Conservation (phyloP, 805 yeast species). For the Groenewaldozyma tartarivorans region DNA sequence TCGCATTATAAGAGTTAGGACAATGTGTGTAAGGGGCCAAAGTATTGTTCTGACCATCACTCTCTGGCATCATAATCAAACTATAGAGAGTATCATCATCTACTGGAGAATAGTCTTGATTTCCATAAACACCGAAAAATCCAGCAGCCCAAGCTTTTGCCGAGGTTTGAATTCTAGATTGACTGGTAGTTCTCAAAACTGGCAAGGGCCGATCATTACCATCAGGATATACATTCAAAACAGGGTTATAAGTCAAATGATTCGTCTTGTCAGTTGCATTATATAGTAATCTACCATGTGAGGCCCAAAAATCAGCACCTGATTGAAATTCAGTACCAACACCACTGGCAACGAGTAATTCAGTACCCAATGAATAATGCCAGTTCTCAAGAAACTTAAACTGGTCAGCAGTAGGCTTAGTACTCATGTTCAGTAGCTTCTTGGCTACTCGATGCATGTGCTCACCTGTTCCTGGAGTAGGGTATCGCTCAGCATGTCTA, state of each 20-base stretch:
- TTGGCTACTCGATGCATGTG: constrained; percentile 31
- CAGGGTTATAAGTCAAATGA: constrained; percentile 20
- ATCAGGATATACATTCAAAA: constrained; percentile 23
- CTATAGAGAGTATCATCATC: constrained; percentile 24
- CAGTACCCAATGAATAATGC: constrained; percentile 26
- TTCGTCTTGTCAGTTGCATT: constrained; percentile 20
- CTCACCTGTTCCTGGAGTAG: constrained; percentile 36
- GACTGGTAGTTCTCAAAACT: constrained; percentile 31
- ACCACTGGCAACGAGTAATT: constrained; percentile 29
- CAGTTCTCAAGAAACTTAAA: constrained; percentile 28
- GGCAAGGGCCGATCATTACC: constrained; percentile 27
- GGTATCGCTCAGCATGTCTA: constrained; percentile 76
- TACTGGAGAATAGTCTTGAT: constrained; percentile 22
- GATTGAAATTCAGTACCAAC: constrained; percentile 30
- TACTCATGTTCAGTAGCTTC: constrained; percentile 21
- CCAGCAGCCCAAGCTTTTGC: constrained; percentile 38
- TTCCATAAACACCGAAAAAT: constrained; percentile 30
- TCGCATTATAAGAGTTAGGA: constrained; percentile 25
- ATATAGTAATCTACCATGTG: constrained; percentile 31
- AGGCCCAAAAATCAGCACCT: constrained; percentile 32
- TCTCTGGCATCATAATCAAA: constrained; percentile 27
- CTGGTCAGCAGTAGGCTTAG: constrained; percentile 17
- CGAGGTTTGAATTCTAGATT: constrained; percentile 31
- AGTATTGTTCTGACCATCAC: constrained; percentile 27
- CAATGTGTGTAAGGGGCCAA: constrained; percentile 31